Conservation (phyloP, 1,139 yeast genomes). For the Hemisphaericaspora lyxosophila region DNA sequence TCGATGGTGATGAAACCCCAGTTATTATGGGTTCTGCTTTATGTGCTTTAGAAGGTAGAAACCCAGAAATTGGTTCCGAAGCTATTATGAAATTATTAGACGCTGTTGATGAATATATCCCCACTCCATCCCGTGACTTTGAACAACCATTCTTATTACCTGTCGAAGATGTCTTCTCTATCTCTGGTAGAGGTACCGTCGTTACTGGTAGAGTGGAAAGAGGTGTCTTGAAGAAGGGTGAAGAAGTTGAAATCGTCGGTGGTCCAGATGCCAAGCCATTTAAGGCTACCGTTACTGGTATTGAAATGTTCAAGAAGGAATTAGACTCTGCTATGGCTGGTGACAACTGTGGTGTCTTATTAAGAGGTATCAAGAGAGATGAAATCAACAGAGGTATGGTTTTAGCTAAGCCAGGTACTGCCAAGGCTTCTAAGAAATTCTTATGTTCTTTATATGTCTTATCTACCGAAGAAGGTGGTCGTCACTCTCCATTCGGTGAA, state of each 20-base stretch:
- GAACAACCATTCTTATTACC: slow-evolving; percentile 98
- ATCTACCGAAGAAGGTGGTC: slow-evolving; percentile 98
- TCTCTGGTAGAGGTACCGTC: slow-evolving; percentile 99
- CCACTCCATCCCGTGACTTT: slow-evolving; percentile 94
- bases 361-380: slow-evolving; percentile 98
- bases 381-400: slow-evolving; percentile 98
- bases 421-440: slow-evolving; percentile 91
- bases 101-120: slow-evolving; percentile 92
- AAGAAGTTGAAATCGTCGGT: slow-evolving; percentile 96
- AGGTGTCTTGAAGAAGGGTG: slow-evolving; percentile 96
- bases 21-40: slow-evolving; percentile 98
- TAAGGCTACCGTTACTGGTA: slow-evolving; percentile 95
- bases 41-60: slow-evolving; percentile 85
- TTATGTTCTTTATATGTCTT: slow-evolving; percentile 90
- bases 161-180: slow-evolving; percentile 95
- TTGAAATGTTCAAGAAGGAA: slow-evolving; percentile 99
- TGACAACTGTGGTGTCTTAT: slow-evolving; percentile 96
- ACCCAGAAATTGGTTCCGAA: slow-evolving; percentile 90
- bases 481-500: slow-evolving; percentile 96
- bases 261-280: slow-evolving; percentile 79
- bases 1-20: slow-evolving; percentile 98
- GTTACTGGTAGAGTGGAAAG: slow-evolving; percentile 99
- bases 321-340: slow-evolving; percentile 97
- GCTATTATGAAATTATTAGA: slow-evolving; percentile 82
- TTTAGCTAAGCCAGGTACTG: slow-evolving; percentile 87